A percentile compares a stretch with the other conserved stretches of the same genome.
Conservation (phyloP, 192 early-diverging fungal species). For the Diversispora epigaea region DNA sequence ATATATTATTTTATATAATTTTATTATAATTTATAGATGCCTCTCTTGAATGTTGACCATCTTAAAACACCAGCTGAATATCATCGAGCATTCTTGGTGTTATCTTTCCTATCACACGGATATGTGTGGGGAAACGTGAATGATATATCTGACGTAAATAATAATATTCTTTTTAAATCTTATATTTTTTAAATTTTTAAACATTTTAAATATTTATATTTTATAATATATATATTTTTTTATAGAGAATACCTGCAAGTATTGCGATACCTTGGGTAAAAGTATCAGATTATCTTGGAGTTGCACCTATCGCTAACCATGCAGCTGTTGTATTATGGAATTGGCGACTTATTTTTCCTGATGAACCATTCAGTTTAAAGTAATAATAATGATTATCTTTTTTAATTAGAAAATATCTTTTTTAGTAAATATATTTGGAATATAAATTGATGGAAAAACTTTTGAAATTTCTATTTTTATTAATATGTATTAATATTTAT, state of each 20-base stretch:
- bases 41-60: constrained; percentile 62
- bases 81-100: constrained; percentile 81
- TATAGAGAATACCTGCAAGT: constrained; percentile 66
- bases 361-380: constrained; percentile 73
- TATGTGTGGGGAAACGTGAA: constrained; percentile 91
- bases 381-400: constrained; percentile 31
- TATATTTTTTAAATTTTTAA: constrained; percentile 4
- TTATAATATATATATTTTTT: background rate
- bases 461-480: background rate
- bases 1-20: background rate
- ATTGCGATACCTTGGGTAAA: constrained; percentile 85
- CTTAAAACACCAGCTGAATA: constrained; percentile 69
- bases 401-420: background rate
- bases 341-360: constrained; percentile 81
- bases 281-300: constrained; percentile 68
- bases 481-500: constrained; percentile 44
- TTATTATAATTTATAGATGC: constrained; percentile 59
- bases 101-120: constrained; percentile 87
- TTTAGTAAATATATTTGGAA: background rate
- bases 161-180: background rate
- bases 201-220: background rate
- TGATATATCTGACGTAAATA: constrained; percentile 62
- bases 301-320: constrained; percentile 87
- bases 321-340: constrained; percentile 90
- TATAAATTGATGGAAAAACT: background rate